A percentile compares a stretch with the other conserved stretches of the same genome.
Evolutionary conservation across 306 rosid genomes (phyloP).

Genomic region (Trifolium subterraneum): DNA sequence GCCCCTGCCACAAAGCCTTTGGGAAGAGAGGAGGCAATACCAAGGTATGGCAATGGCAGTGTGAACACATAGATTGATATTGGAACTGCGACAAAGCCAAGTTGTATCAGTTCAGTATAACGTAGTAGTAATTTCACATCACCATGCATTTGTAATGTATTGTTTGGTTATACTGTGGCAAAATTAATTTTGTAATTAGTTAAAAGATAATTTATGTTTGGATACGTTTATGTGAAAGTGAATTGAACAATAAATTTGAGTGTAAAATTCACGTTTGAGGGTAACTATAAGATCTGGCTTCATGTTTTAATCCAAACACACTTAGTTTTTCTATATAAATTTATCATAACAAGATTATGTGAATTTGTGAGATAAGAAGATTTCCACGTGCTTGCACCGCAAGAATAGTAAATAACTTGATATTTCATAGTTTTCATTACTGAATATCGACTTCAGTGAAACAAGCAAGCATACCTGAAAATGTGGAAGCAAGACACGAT

Average conservation of each 20-base stretch:
- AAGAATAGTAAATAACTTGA: not conserved
- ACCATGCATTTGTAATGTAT: conserved; percentile 2
- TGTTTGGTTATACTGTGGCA: not conserved
- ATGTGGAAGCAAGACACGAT: conserved; percentile 87
- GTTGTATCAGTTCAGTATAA: conserved; percentile 32
- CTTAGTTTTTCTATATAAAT: not conserved
- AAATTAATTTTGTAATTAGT: not conserved
- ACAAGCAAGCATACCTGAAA: conserved; percentile 66
- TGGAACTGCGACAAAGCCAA: conserved; percentile 70
- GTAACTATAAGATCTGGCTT: not conserved
- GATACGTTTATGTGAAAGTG: not conserved
- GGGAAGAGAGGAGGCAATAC: conserved; percentile 78
- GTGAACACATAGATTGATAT: conserved; percentile 77
- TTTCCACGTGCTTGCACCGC: not conserved
- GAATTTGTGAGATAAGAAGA: not conserved
- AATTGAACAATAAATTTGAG: not conserved
- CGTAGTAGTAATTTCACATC: conserved; percentile 31
- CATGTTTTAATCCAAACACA: not conserved
- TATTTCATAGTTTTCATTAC: not conserved
- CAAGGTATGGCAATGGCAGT: conserved; percentile 85
- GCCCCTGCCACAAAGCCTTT: conserved; percentile 81
- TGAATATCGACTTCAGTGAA: not conserved
- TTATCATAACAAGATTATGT: not conserved
- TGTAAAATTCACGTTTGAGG: not conserved
- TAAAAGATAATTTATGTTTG: not conserved